These are phyloP conservation scores for Hypomyces perniciosus DNA, from an alignment of 2,329 filamentous ascomycete species.

Conservation along the genomic window DNA sequence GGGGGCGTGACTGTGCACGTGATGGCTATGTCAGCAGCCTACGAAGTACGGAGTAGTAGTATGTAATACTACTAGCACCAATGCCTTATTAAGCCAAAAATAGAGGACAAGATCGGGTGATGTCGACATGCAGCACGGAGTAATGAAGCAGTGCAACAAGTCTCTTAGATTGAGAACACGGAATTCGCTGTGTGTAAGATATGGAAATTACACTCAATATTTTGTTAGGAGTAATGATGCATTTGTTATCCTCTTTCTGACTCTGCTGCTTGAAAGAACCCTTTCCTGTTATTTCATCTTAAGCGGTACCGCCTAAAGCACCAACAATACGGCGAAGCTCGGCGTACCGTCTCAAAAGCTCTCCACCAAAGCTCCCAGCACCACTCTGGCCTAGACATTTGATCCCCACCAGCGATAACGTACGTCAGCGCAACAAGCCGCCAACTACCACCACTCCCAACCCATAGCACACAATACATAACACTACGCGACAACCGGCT, in stretches of 20 bases:
- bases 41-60: too few species aligned
- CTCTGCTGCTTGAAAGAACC: not conserved
- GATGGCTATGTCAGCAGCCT: not conserved
- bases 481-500: conserved; percentile 4
- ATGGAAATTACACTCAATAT: too few species aligned
- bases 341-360: conserved; percentile 5
- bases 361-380: conserved; percentile 11
- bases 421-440: conserved; percentile 28
- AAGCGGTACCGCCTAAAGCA: too few species aligned
- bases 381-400: not conserved
- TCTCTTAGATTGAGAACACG: too few species aligned
- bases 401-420: conserved; percentile 12
- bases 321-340: not conserved
- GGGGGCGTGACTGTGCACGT: conserved; percentile 13
- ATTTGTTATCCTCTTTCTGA: too few species aligned
- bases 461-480: conserved; percentile 10
- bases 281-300: too few species aligned
- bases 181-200: too few species aligned
- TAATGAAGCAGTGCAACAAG: too few species aligned
- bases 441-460: not conserved
- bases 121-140: too few species aligned
- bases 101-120: too few species aligned
- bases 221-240: too few species aligned
- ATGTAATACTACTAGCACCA: too few species aligned
- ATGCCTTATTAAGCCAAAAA: not conserved